Conservation (phyloP, 345 rosid species). For the Alliaria petiolata region DNA sequence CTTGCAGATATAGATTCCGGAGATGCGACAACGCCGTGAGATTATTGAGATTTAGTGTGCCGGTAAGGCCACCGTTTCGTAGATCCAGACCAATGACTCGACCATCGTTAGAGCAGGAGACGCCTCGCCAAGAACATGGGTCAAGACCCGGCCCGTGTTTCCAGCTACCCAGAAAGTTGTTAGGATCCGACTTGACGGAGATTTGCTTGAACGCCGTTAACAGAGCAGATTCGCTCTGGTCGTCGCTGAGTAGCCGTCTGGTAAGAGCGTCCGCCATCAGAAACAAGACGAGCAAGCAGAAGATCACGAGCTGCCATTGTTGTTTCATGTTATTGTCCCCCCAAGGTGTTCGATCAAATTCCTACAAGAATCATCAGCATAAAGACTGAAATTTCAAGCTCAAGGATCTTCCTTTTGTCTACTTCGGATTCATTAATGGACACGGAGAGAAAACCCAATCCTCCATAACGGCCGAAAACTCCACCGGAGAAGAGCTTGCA, state of each 20-base stretch:
- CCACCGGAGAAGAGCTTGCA: conserved; percentile 7
- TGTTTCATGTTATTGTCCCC: conserved; percentile 16
- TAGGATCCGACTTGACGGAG: conserved; percentile 63
- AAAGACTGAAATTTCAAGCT: background rate
- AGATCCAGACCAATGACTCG: conserved; percentile 52
- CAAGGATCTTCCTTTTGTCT: background rate
- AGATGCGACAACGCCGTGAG: conserved; percentile 58
- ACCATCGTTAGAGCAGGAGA: conserved; percentile 56
- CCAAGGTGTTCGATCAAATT: conserved; percentile 14
- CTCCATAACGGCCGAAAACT: background rate
- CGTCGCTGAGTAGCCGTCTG: conserved; percentile 10
- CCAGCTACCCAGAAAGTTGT: conserved; percentile 50
- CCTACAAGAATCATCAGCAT: background rate
- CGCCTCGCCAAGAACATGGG: conserved; percentile 71
- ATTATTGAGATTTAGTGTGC: conserved; percentile 46
- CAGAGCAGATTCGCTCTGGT: conserved; percentile 14
- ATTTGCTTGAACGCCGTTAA: conserved; percentile 54
- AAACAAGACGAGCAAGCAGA: conserved; percentile 20
- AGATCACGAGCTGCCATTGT: conserved; percentile 12
- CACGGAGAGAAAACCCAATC: background rate
- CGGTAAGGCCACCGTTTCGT: conserved; percentile 50
- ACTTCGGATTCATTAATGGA: background rate
- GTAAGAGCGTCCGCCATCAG: background rate
- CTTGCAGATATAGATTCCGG: conserved; percentile 41
- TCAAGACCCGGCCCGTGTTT: conserved; percentile 25